These are phyloP conservation scores for Trypanosoma rangeli DNA, from an alignment of 208 protist species.

Conservation along the genomic window DNA sequence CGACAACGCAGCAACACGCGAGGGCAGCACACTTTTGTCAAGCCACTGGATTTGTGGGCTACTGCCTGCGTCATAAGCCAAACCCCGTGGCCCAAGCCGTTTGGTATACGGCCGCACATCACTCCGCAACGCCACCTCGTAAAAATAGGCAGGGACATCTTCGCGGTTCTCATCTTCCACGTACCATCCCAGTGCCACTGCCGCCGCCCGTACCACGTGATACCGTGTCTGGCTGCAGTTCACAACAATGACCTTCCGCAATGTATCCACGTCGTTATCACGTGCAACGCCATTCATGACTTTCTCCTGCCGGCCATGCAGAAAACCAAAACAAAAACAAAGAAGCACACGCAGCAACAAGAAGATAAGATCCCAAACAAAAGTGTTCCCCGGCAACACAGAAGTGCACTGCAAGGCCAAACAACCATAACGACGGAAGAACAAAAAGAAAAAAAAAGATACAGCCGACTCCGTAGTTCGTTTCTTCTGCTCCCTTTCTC, in stretches of 20 bases:
- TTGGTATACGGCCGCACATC: slow-evolving; percentile 1
- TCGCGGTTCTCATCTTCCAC: slow-evolving; percentile 51
- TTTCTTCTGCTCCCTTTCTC: neutral
- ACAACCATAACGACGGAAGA: no score
- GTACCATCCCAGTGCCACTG: slow-evolving; percentile 53
- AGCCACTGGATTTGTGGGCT: slow-evolving; percentile 87
- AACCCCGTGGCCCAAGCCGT: neutral
- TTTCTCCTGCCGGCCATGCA: neutral
- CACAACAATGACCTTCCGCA: slow-evolving; percentile 41
- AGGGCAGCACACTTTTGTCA: slow-evolving; percentile 74
- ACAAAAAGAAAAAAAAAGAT: slow-evolving; percentile 3
- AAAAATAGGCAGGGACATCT: slow-evolving; percentile 38
- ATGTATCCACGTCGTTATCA: neutral
- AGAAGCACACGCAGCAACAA: neutral
- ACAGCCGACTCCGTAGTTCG: neutral
- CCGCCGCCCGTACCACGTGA: slow-evolving; percentile 80
- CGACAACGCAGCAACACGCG: slow-evolving; percentile 59
- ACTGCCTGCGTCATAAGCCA: slow-evolving; percentile 17
- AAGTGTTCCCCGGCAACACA: neutral
- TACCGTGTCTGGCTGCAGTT: slow-evolving; percentile 67
- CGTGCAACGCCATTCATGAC: neutral
- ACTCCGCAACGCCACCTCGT: slow-evolving; percentile 30
- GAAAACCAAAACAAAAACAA: no score
- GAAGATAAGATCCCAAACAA: neutral
- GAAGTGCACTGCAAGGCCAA: neutral